Conservation (phyloP, 257 asterid species). For the Capsicum baccatum region DNA sequence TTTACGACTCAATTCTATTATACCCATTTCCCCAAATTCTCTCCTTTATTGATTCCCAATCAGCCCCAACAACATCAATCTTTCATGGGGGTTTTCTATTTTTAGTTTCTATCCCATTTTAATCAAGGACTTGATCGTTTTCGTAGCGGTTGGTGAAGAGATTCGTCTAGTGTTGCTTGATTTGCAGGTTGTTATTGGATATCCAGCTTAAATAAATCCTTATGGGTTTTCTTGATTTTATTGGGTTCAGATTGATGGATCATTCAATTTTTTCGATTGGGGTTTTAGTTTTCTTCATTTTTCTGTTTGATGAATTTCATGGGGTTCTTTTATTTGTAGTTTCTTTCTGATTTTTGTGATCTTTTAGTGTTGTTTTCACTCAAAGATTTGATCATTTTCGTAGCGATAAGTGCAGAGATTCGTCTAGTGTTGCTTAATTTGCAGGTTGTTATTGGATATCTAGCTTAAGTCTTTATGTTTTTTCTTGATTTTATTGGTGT, state of each 20-base stretch:
- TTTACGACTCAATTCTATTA: constrained; percentile 39
- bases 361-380: neutral
- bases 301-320: neutral
- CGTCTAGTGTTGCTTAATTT: neutral
- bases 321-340: constrained; percentile 35
- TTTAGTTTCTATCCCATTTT: constrained; percentile 33
- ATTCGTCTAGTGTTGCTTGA: neutral
- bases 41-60: constrained; percentile 26
- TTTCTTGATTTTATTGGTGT: neutral
- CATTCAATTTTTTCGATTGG: no score
- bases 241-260: constrained; percentile 15
- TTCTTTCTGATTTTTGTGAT: constrained; percentile 29
- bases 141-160: neutral
- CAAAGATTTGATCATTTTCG: constrained; percentile 23
- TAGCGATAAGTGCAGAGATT: neutral
- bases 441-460: neutral
- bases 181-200: neutral
- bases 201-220: no score
- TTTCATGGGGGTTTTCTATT: constrained; percentile 35
- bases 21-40: constrained; percentile 13
- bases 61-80: neutral
- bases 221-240: constrained; percentile 11
- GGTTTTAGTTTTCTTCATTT: no score
- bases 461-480: constrained; percentile 16
- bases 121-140: constrained; percentile 25